A percentile compares a stretch with the other conserved stretches of the same genome.
phyloP scores from a whole-genome alignment of 2,329 filamentous ascomycete genomes.

The Allantophomopsis cytisporea region DNA sequence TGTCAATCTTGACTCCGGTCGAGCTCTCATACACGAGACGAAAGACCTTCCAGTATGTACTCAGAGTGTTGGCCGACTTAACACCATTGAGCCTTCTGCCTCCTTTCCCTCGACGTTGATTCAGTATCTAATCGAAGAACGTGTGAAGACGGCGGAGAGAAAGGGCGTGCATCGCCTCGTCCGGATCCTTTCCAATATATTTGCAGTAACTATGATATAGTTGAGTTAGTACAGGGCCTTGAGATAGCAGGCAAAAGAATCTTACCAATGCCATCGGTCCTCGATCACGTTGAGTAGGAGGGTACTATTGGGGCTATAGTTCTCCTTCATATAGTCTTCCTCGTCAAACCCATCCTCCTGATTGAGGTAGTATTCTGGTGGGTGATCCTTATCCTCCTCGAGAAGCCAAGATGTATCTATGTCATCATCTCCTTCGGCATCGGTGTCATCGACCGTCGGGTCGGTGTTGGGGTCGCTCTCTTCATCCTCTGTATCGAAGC shows the following conservation, averaged over 20 bases:
- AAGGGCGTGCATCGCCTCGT: slow-evolving; percentile 2
- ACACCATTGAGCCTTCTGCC: slow-evolving; percentile 5
- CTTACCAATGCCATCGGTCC: slow-evolving; percentile 1
- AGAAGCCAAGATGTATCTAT: slow-evolving; percentile 5
- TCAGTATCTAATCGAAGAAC: slow-evolving; percentile 6
- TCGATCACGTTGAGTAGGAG: slow-evolving; percentile 1
- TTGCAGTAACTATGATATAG: slow-evolving; percentile 5
- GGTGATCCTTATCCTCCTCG: slow-evolving; percentile 8
- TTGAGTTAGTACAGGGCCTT: background rate
- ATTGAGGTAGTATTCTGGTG: slow-evolving; percentile 8
- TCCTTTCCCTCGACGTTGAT: slow-evolving; percentile 2
- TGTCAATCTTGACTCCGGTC: slow-evolving; percentile 7
- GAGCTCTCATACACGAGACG: slow-evolving; percentile 12
- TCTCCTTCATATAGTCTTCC: background rate
- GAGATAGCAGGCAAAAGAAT: background rate
- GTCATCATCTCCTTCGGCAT: background rate
- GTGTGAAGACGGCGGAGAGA: slow-evolving; percentile 3
- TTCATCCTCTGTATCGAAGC: slow-evolving; percentile 9
- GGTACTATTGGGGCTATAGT: slow-evolving; percentile 1
- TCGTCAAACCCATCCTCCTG: slow-evolving; percentile 7
- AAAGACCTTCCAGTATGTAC: slow-evolving; percentile 16
- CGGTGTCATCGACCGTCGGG: slow-evolving; percentile 16
- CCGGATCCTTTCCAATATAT: slow-evolving; percentile 7
- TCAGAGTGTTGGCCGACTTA: slow-evolving; percentile 9
- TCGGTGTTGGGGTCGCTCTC: slow-evolving; percentile 6